phyloP scores from a whole-genome alignment of 2,329 filamentous ascomycete genomes.

The Pseudogymnoascus sp. region DNA sequence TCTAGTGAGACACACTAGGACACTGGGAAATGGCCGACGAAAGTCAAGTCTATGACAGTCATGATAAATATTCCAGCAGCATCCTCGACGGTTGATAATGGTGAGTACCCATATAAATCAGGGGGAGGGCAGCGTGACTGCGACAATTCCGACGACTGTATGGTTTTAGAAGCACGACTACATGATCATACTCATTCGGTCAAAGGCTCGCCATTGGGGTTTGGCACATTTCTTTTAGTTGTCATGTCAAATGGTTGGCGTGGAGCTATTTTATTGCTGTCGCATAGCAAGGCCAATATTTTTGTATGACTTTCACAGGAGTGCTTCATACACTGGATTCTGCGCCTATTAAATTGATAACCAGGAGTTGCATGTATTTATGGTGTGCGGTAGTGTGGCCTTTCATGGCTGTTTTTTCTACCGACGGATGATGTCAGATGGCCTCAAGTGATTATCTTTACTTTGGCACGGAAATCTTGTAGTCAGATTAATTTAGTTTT shows the following conservation, averaged over 20 bases:
- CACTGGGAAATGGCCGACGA: background rate
- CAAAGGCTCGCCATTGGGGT: background rate
- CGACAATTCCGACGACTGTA: background rate
- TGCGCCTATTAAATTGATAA: background rate
- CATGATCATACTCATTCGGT: background rate
- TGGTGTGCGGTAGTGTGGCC: background rate
- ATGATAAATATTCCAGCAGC: background rate
- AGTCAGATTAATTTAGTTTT: background rate
- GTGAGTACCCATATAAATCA: background rate
- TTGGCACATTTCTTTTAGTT: background rate
- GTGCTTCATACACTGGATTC: background rate
- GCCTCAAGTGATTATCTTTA: background rate
- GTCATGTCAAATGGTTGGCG: background rate
- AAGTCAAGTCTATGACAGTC: background rate
- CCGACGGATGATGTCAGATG: background rate
- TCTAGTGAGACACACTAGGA: background rate
- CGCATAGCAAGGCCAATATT: background rate
- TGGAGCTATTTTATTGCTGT: background rate
- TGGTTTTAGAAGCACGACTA: background rate
- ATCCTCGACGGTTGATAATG: background rate
- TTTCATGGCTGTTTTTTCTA: background rate
- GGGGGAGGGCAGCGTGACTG: background rate
- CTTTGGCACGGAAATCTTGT: background rate
- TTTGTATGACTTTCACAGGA: background rate
- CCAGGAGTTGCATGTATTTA: background rate